Conservation (phyloP, 169 alveolate species). For the Plasmodium falciparum region DNA sequence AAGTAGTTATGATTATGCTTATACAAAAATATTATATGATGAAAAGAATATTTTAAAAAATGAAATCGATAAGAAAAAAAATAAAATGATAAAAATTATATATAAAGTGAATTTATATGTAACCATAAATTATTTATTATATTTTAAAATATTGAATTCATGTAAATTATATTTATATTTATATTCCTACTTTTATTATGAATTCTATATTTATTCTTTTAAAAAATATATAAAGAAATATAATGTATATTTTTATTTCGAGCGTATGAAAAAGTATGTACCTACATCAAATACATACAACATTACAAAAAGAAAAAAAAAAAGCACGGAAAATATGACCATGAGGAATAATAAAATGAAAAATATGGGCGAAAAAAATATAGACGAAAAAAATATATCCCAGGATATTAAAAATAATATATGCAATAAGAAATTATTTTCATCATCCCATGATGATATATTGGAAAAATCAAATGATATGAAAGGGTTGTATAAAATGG, state of each 20-base stretch:
- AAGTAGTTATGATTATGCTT: conserved; percentile 72
- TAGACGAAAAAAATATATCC: neutral
- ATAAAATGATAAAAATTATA: conserved; percentile 36
- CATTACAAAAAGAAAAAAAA: no score
- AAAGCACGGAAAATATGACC: neutral
- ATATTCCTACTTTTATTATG: conserved; percentile 59
- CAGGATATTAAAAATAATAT: no score
- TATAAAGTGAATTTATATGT: conserved; percentile 55
- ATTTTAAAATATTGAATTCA: conserved; percentile 56
- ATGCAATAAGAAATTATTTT: no score
- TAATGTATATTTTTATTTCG: neutral
- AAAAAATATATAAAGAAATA: conserved; percentile 41
- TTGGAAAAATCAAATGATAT: no score
- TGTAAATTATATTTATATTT: conserved; percentile 38
- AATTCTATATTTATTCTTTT: conserved; percentile 62
- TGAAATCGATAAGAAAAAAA: conserved; percentile 42
- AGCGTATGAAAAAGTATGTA: neutral
- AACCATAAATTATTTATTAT: conserved; percentile 63
- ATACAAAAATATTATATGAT: conserved; percentile 36
- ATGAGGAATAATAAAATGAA: neutral
- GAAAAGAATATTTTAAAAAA: conserved; percentile 24
- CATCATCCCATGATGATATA: no score
- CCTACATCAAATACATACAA: no score
- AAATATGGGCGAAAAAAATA: neutral
- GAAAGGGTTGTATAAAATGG: no score